phyloP scores from a whole-genome alignment of 2,329 filamentous ascomycete species.

The Ceratocystis destructans region DNA sequence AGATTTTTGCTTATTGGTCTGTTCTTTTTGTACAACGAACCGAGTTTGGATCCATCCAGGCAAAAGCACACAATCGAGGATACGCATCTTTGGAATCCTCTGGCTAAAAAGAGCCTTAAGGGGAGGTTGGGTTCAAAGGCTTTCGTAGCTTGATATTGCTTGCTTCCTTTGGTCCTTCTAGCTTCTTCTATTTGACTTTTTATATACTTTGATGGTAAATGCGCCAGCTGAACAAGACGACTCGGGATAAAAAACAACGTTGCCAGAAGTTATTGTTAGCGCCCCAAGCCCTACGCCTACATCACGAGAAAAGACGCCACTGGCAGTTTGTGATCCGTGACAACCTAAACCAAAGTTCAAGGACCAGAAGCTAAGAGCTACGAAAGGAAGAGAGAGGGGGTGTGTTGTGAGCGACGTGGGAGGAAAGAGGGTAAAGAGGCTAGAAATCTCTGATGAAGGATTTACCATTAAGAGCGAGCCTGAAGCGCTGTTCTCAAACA shows the following conservation, averaged over 20 bases:
- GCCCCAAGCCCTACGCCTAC: not conserved
- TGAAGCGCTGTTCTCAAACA: no score
- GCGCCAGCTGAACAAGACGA: not conserved
- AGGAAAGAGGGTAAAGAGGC: not conserved
- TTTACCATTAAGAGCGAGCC: not conserved
- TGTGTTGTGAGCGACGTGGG: not conserved
- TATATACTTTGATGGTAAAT: not conserved
- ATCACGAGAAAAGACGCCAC: not conserved
- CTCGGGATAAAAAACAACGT: not conserved
- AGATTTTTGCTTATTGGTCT: no score
- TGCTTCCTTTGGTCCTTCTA: no score
- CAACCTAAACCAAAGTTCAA: not conserved
- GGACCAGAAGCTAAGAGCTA: not conserved
- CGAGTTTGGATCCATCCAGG: no score
- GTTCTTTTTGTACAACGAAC: no score
- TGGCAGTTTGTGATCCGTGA: not conserved
- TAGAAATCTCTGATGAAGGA: conserved; percentile 7
- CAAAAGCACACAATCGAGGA: no score
- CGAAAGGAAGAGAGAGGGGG: not conserved
- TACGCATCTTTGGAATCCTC: no score
- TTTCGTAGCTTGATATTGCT: no score
- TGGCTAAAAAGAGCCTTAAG: no score
- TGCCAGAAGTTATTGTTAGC: not conserved
- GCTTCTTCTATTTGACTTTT: not conserved
- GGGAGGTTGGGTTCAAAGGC: no score